Evolutionary conservation across 345 rosid genomes (phyloP), one percentile per base, ranked within the genome.

Genomic region (Geranium brycei): DNA sequence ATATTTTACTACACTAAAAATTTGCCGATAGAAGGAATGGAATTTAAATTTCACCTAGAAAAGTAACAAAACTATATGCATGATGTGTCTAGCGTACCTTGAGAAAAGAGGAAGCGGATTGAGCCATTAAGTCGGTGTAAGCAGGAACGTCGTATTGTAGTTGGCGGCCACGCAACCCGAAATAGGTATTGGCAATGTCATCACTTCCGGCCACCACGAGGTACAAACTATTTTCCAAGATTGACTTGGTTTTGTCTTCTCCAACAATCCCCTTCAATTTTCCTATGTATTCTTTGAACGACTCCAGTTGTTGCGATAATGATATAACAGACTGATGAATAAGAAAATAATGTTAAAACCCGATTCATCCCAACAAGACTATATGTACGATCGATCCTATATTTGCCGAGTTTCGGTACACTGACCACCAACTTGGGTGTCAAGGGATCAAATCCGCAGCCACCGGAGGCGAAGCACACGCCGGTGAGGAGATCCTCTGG

Each of bases 381-480:
- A 5, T n/a, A n/a, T n/a, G n/a, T n/a, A n/a, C n/a, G n/a, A n/a
- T n/a, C n/a, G n/a, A n/a, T n/a, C n/a, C n/a, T n/a, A n/a, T 5
- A 38, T 5, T 38, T 5, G 1, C 47, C 47, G 11, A 38, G 11
- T 38, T 5, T 38, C 47, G 2, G 6, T 5, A 47, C 13, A 47
- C 53, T 47, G 71, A 87, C 97, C 86, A 32, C 70, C 41, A 84
- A 19, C 58, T 56, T 71, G 0, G 95, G 61, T 31, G 95, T 91
- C 57, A 83, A 28, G 3, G 95, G 89, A 75, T 87, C 95, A 57
- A 72, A 91, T 28, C 97, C 97, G 2, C 74, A 14, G 62, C 83
- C 97, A 17, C 95, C 89, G 0, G 95, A 81, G 55, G 95, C 97
- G 64, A 91, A 91, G 70, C 77, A 68, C 4, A 86, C 97, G 17